Percentiles rank a stretch among this genome's conserved stretches.
Conservation (phyloP, 2,329 filamentous ascomycete species). For the Penicillium sclerotiorum region DNA sequence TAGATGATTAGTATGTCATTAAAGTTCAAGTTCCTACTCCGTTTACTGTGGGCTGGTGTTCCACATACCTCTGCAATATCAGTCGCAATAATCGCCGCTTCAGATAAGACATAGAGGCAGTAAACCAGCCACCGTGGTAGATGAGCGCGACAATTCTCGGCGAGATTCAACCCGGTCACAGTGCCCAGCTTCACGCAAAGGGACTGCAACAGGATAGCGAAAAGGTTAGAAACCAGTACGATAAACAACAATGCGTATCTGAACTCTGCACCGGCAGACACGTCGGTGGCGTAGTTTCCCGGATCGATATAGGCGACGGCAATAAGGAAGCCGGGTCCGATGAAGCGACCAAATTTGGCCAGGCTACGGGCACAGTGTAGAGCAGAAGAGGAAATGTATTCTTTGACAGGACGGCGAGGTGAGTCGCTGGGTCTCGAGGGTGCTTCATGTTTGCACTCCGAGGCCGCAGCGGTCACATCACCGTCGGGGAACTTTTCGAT, state of each 20-base stretch:
- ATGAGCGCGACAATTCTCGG: constrained; percentile 66
- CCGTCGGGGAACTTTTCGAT: constrained; percentile 27
- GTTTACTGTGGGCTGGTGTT: not conserved
- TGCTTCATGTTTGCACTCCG: constrained; percentile 31
- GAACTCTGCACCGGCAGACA: constrained; percentile 50
- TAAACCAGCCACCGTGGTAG: constrained; percentile 68
- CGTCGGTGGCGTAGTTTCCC: constrained; percentile 54
- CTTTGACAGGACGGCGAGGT: constrained; percentile 34
- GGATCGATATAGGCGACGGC: constrained; percentile 55
- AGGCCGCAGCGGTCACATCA: constrained; percentile 33
- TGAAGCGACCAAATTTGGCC: constrained; percentile 46
- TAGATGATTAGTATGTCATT: not conserved
- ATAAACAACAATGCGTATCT: constrained; percentile 51
- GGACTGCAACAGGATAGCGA: constrained; percentile 52
- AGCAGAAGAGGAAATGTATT: constrained; percentile 17
- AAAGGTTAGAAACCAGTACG: constrained; percentile 51
- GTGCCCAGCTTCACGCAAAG: constrained; percentile 65
- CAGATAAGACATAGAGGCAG: constrained; percentile 63
- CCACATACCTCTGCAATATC: constrained; percentile 65
- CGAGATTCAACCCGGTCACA: constrained; percentile 68
- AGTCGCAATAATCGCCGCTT: constrained; percentile 70
- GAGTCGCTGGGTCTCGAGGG: constrained; percentile 33
- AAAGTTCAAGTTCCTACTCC: not conserved
- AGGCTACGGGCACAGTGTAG: constrained; percentile 32
- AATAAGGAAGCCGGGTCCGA: constrained; percentile 53